These are phyloP conservation scores for Phlyctochytrium planicorne DNA, from an alignment of 192 early-diverging fungal species.

Conservation along the genomic window DNA sequence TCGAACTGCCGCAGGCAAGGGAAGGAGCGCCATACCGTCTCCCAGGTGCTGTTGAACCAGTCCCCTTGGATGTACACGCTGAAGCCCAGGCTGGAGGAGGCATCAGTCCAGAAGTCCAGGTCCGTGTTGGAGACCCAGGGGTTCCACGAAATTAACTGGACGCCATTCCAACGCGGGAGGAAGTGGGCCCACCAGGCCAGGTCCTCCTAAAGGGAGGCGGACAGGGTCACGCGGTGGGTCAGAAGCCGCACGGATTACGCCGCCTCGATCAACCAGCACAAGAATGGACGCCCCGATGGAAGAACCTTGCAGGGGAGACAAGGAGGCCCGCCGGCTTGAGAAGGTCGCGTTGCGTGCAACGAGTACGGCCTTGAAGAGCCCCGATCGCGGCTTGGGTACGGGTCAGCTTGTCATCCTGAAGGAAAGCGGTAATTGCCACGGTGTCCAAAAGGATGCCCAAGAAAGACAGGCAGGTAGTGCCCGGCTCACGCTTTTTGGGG, in stretches of 20 bases:
- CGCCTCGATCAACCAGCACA: too few relatives aligned
- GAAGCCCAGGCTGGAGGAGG: not conserved
- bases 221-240: not conserved
- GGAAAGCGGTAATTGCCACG: not conserved
- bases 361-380: too few relatives aligned
- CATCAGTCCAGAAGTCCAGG: constrained; percentile 6
- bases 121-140: not conserved
- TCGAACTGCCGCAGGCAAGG: too few relatives aligned
- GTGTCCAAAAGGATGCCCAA: constrained; percentile 7
- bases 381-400: too few relatives aligned
- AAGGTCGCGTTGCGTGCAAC: too few relatives aligned
- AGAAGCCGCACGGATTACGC: too few relatives aligned
- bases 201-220: constrained; percentile 4
- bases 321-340: too few relatives aligned
- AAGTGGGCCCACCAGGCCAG: constrained; percentile 11
- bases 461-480: constrained; percentile 2
- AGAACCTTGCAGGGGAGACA: too few relatives aligned
- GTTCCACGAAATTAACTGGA: not conserved
- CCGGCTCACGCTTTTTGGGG: constrained; percentile 4
- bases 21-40: too few relatives aligned
- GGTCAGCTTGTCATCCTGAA: not conserved
- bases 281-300: too few relatives aligned
- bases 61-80: not conserved
- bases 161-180: constrained; percentile 10
- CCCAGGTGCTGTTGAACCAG: too few relatives aligned